phyloP scores from a whole-genome alignment of 306 rosid genomes.

The Trifolium dubium region DNA sequence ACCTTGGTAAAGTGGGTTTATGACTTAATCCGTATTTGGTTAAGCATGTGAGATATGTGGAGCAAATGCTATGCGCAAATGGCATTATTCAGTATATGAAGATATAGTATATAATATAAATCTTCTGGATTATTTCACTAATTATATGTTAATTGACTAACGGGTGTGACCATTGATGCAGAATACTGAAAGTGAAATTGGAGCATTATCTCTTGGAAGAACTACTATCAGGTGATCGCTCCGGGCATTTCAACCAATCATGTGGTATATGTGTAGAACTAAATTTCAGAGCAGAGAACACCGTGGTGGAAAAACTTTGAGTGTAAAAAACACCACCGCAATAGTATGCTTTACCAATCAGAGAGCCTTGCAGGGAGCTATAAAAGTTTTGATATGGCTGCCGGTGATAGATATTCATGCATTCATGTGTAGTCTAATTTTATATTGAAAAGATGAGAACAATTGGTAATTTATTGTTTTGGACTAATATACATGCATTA shows the following conservation, averaged over 20 bases:
- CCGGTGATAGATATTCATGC: slow-evolving; percentile 30
- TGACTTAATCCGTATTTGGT: slow-evolving; percentile 17
- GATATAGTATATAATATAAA: slow-evolving; percentile 8
- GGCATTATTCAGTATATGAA: neutral
- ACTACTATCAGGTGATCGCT: slow-evolving; percentile 72
- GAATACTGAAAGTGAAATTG: slow-evolving; percentile 90
- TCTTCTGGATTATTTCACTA: slow-evolving; percentile 23
- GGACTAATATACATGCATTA: slow-evolving; percentile 27
- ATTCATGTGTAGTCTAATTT: slow-evolving; percentile 36
- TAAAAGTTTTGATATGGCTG: slow-evolving; percentile 36
- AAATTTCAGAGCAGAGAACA: slow-evolving; percentile 22
- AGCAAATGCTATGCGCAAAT: slow-evolving; percentile 7
- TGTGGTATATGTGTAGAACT: slow-evolving; percentile 36
- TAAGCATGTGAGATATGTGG: slow-evolving; percentile 1
- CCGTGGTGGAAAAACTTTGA: slow-evolving; percentile 32
- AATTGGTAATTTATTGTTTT: slow-evolving; percentile 4
- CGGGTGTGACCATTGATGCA: slow-evolving; percentile 51
- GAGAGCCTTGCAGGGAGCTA: slow-evolving; percentile 46
- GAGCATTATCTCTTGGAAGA: slow-evolving; percentile 96
- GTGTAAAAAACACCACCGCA: slow-evolving; percentile 16
- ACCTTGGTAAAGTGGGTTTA: neutral
- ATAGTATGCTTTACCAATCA: slow-evolving; percentile 23
- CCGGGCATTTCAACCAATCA: slow-evolving; percentile 15
- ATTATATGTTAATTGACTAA: slow-evolving; percentile 18
- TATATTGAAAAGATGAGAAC: slow-evolving; percentile 19